These are phyloP conservation scores for Aureobasidium melanogenum DNA, from an alignment of 2,329 filamentous ascomycete species.

Conservation along the genomic window DNA sequence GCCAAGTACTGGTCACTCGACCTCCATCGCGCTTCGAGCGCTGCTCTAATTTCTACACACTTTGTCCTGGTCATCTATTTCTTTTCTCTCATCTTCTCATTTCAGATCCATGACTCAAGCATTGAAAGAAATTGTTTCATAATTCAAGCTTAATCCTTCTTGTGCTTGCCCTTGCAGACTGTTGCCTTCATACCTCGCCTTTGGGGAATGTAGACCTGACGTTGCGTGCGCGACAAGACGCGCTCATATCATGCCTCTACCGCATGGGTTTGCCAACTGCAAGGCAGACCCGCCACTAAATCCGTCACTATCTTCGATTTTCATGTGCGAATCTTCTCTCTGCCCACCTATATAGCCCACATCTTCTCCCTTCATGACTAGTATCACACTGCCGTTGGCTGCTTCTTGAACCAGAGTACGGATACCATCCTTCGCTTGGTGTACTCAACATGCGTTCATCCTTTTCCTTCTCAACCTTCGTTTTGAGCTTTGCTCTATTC, in stretches of 20 bases:
- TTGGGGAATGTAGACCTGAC: constrained; percentile 20
- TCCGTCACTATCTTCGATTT: not conserved
- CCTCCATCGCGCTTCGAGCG: not conserved
- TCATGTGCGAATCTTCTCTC: not conserved
- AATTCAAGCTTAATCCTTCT: constrained; percentile 11
- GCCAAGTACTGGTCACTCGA: not conserved
- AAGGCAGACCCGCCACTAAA: constrained; percentile 19
- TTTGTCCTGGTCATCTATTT: not conserved
- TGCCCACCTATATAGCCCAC: constrained; percentile 2
- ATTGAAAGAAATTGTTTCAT: not conserved
- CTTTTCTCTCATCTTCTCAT: not conserved
- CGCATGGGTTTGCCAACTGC: constrained; percentile 19
- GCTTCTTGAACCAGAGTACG: not conserved
- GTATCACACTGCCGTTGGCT: not conserved
- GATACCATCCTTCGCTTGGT: constrained; percentile 11
- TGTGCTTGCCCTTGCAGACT: constrained; percentile 17
- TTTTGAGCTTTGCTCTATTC: constrained; percentile 16
- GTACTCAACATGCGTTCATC: constrained; percentile 15
- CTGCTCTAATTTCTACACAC: not conserved
- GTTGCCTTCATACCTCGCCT: constrained; percentile 21
- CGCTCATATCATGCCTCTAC: not conserved
- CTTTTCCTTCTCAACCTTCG: constrained; percentile 8
- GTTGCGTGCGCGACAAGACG: not conserved
- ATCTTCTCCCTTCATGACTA: constrained; percentile 3
- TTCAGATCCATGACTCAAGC: not conserved